Evolutionary conservation across 2,329 filamentous ascomycete species (phyloP).

Genomic region (Epichloe elymi): DNA sequence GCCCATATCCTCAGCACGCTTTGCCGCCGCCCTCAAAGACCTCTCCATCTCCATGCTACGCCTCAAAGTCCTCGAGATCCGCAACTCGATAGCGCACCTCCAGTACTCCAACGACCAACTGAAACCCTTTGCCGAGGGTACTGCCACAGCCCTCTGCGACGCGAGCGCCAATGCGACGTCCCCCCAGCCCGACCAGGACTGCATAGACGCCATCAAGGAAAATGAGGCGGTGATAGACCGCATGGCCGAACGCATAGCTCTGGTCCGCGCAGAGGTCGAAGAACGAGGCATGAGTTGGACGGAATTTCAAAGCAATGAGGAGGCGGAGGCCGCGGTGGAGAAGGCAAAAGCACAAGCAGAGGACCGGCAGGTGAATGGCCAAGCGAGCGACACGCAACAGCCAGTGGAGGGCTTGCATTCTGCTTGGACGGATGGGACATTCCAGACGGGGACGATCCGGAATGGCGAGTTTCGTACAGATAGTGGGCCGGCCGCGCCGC

Average conservation of each 20-base stretch:
- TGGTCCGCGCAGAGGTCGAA: slow-evolving; percentile 54
- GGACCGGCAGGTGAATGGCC: background rate
- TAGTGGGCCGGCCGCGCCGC: slow-evolving; percentile 10
- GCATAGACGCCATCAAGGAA: slow-evolving; percentile 59
- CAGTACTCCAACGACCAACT: slow-evolving; percentile 63
- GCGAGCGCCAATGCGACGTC: background rate
- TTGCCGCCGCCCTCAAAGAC: slow-evolving; percentile 53
- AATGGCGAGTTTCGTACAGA: slow-evolving; percentile 37
- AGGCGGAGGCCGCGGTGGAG: slow-evolving; percentile 22
- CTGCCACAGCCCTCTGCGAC: slow-evolving; percentile 18
- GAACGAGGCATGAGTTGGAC: slow-evolving; percentile 41
- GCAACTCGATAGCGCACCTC: slow-evolving; percentile 62
- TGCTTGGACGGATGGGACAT: slow-evolving; percentile 51
- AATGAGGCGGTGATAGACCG: slow-evolving; percentile 56
- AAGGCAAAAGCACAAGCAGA: slow-evolving; percentile 7
- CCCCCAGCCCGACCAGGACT: slow-evolving; percentile 47
- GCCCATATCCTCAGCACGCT: slow-evolving; percentile 49
- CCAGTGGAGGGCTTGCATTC: slow-evolving; percentile 16
- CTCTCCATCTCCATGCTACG: slow-evolving; percentile 55
- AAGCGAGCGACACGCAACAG: background rate
- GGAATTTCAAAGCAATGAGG: slow-evolving; percentile 39
- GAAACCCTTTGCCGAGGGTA: slow-evolving; percentile 49
- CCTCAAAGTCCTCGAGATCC: slow-evolving; percentile 62
- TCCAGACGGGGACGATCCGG: slow-evolving; percentile 44
- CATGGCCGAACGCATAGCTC: slow-evolving; percentile 51